phyloP scores from a whole-genome alignment of 2,329 filamentous ascomycete genomes.

The Aspergillus ibericus region DNA sequence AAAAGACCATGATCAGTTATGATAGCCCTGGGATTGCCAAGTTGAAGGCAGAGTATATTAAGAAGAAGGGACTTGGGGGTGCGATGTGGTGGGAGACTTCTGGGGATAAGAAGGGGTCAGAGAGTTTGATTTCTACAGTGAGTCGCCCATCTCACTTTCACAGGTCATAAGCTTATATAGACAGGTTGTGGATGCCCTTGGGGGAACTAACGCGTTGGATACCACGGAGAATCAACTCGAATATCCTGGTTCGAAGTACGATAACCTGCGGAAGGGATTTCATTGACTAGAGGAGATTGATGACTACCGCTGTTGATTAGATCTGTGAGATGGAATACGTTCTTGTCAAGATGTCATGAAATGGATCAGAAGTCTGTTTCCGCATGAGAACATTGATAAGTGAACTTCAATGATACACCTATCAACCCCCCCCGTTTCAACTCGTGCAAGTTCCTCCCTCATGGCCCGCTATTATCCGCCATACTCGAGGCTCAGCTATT shows the following conservation, averaged over 20 bases:
- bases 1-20: conserved; percentile 69
- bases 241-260: conserved; percentile 11
- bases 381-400: no score
- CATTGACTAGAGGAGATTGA: background rate
- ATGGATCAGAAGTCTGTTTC: no score
- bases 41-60: conserved; percentile 72
- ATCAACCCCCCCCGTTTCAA: no score
- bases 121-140: conserved; percentile 66
- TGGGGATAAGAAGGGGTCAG: conserved; percentile 64
- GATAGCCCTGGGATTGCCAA: conserved; percentile 68
- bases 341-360: background rate
- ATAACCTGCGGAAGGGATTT: conserved; percentile 7
- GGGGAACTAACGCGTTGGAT: conserved; percentile 4
- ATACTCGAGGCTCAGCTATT: no score
- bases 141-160: conserved; percentile 2
- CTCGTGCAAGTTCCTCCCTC: no score
- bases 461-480: no score
- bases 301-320: background rate
- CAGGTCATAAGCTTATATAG: background rate
- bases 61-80: conserved; percentile 68
- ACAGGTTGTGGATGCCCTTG: conserved; percentile 10
- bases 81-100: conserved; percentile 98
- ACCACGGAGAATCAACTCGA: conserved; percentile 12
- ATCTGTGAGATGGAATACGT: background rate
- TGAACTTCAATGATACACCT: no score